Evolutionary conservation across 2,329 filamentous ascomycete genomes (phyloP), one percentile per base, ranked within the genome.

Genomic region (Colletotrichum musae): DNA sequence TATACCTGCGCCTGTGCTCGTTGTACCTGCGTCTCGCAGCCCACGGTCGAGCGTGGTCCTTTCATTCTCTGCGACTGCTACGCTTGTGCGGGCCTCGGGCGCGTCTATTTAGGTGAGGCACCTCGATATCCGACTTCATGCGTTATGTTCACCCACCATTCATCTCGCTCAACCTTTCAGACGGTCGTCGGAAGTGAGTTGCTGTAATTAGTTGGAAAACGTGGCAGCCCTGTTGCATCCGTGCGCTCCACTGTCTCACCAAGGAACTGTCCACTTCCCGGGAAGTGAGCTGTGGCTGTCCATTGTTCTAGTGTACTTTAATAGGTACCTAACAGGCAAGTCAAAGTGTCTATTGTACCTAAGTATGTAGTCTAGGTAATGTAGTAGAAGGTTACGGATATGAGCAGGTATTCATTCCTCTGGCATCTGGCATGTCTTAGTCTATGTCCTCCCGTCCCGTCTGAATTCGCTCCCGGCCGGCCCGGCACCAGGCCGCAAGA

Each of bases 181-280:
- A 36, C 32, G 32, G 32, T 36, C 32, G 32, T 36, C 7, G 32
- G 32, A 36, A 36, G 7, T 56, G 26, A 50, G 51, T n/a, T n/a
- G 21, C 13, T 57, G 39, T 48, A 36, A 10, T 10, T 36, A 36
- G 32, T 36, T 36, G 32, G 32, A 45, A 58, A 58, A 58, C 53
- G 61, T 64, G 61, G 53, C 28, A 64, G 12, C 61, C 43, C 53
- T 64, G 61, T 47, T 36, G 16, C 13, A 58, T 21, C 45, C 28
- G 61, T 58, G 61, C 45, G 53, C 47, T 41, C 32, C 32, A 10
- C 32, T 36, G 13, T 52, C 45, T 51, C 45, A 51, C 28, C 53
- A 45, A 41, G 28, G 32, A 21, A 28, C 45, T 16, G 4, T 18
- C 21, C 13, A 24, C 21, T 24, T 24, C 21, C 21, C 21, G 21